A percentile compares a stretch with the other conserved stretches of the same genome.
phyloP scores from a whole-genome alignment of 257 asterid genomes.

The Galeopsis tetrahit region DNA sequence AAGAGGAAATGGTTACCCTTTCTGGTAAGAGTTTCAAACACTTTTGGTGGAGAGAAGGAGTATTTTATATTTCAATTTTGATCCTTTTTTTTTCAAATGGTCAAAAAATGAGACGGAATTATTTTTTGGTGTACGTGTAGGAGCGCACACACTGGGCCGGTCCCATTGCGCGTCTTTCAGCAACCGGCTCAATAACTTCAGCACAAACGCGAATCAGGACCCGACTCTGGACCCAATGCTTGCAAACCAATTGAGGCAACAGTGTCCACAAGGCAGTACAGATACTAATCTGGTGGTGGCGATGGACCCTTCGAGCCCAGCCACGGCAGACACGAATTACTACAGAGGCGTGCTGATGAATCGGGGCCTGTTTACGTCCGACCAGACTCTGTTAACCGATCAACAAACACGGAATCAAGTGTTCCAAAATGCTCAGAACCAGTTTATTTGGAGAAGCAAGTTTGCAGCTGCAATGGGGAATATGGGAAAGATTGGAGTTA shows the following conservation, averaged over 20 bases:
- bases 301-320: slow-evolving; percentile 57
- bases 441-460: slow-evolving; percentile 39
- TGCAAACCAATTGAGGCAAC: slow-evolving; percentile 52
- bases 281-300: slow-evolving; percentile 50
- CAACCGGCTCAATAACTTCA: slow-evolving; percentile 63
- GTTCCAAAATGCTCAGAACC: slow-evolving; percentile 42
- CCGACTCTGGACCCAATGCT: slow-evolving; percentile 59
- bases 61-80: no score
- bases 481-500: slow-evolving; percentile 57
- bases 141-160: slow-evolving; percentile 78
- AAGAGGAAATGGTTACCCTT: slow-evolving; percentile 86
- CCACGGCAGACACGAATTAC: slow-evolving; percentile 38
- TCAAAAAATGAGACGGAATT: not conserved
- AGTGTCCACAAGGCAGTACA: slow-evolving; percentile 49
- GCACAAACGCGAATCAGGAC: slow-evolving; percentile 47
- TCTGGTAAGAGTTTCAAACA: slow-evolving; percentile 52
- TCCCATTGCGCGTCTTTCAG: slow-evolving; percentile 71
- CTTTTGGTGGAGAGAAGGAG: no score
- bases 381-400: slow-evolving; percentile 45
- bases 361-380: slow-evolving; percentile 53
- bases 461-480: slow-evolving; percentile 60
- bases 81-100: not conserved
- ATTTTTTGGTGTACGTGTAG: slow-evolving; percentile 35
- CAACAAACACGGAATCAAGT: slow-evolving; percentile 41
- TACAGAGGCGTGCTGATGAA: slow-evolving; percentile 40